phyloP scores from a whole-genome alignment of 108 stramenopile species.

The Epithemia pelagica region DNA sequence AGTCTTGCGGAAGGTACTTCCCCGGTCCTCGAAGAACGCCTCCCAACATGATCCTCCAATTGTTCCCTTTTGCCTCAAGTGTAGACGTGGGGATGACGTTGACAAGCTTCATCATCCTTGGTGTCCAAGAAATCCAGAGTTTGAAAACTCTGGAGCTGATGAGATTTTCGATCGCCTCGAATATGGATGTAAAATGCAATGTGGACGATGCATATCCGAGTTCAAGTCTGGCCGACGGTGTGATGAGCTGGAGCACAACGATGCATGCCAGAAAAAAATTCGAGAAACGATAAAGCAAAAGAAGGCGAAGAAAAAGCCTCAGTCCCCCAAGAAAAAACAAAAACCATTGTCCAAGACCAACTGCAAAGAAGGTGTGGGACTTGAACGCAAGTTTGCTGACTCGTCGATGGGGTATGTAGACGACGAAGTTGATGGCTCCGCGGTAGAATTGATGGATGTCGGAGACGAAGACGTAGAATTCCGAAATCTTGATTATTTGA shows the following conservation, averaged over 20 bases:
- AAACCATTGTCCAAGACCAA: not conserved
- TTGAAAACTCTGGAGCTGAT: constrained; percentile 21
- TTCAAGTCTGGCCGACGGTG: constrained; percentile 15
- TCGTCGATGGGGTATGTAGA: too few species aligned
- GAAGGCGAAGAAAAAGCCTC: constrained; percentile 4
- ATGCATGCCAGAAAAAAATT: not conserved
- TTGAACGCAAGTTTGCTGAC: not conserved
- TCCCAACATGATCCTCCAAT: too few species aligned
- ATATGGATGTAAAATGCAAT: constrained; percentile 17
- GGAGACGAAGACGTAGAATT: too few species aligned
- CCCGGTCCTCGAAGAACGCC: too few species aligned
- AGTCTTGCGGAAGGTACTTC: too few species aligned
- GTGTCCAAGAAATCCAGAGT: constrained; percentile 27
- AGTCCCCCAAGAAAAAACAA: not conserved
- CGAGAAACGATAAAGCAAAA: not conserved
- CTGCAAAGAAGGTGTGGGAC: not conserved
- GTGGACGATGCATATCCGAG: constrained; percentile 24
- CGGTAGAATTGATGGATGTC: too few species aligned
- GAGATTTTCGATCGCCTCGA: constrained; percentile 25
- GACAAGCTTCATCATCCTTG: constrained; percentile 34
- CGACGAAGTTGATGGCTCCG: too few species aligned
- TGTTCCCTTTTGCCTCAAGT: constrained; percentile 28
- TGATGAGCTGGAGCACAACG: not conserved
- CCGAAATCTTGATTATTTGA: too few species aligned
- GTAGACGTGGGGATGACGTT: constrained; percentile 13